These are phyloP conservation scores for Salix viminalis DNA, from an alignment of 345 rosid genomes.

Conservation along the genomic window DNA sequence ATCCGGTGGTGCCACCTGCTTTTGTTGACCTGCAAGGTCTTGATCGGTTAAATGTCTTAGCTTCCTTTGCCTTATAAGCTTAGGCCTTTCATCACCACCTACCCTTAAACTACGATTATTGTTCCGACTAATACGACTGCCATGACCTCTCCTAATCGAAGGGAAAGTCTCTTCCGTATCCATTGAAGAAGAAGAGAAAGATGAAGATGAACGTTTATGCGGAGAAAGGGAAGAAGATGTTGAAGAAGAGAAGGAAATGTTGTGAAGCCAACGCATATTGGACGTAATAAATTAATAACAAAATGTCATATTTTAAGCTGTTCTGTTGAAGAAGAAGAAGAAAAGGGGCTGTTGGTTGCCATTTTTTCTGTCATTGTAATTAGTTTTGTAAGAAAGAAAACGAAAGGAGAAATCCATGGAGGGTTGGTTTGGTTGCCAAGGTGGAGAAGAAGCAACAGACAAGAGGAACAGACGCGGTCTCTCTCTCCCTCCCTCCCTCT, in stretches of 20 bases:
- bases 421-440: background rate
- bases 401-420: background rate
- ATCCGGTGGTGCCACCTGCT: background rate
- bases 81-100: conserved; percentile 16
- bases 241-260: conserved; percentile 45
- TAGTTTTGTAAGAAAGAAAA: background rate
- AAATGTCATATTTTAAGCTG: background rate
- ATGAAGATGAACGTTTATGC: conserved; percentile 17
- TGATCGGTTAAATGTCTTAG: conserved; percentile 50
- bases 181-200: conserved; percentile 21
- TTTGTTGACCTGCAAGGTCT: conserved; percentile 25
- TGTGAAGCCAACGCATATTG: conserved; percentile 75
- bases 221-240: conserved; percentile 32
- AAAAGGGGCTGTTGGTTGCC: background rate
- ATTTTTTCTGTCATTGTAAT: too few relatives aligned
- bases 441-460: background rate
- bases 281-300: conserved; percentile 11
- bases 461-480: background rate
- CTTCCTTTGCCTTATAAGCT: conserved; percentile 55
- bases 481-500: background rate
- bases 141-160: background rate
- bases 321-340: background rate
- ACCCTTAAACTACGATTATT: background rate
- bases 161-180: background rate
- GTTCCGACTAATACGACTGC: background rate